phyloP scores from a whole-genome alignment of 2,329 filamentous ascomycete genomes.

The Nigrospora sphaerica region DNA sequence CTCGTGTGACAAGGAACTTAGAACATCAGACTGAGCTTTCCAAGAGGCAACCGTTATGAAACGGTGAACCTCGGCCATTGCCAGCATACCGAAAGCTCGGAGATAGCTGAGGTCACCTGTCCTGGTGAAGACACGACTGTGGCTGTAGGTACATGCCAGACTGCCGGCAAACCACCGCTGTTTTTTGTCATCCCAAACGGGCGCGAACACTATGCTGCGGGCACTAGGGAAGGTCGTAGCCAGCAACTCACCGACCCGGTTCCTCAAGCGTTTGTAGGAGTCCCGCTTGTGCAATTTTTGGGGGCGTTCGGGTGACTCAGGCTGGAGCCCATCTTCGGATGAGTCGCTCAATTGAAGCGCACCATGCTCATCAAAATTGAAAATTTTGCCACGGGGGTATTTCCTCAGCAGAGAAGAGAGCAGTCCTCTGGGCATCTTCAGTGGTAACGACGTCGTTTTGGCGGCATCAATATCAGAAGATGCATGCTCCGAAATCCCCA shows the following conservation, averaged over 20 bases:
- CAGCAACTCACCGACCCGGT: conserved; percentile 15
- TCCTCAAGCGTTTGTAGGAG: neutral
- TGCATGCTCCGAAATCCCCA: too few species aligned
- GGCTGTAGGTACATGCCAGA: conserved; percentile 39
- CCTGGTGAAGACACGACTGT: conserved; percentile 34
- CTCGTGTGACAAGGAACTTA: conserved; percentile 55
- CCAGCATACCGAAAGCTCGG: conserved; percentile 42
- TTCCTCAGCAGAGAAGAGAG: conserved; percentile 26
- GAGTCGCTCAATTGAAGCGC: conserved; percentile 23
- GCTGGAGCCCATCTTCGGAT: neutral
- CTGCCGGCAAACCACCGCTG: conserved; percentile 42
- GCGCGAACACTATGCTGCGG: conserved; percentile 37
- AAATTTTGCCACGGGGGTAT: conserved; percentile 38
- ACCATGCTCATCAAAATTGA: conserved; percentile 33
- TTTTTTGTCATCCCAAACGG: conserved; percentile 37
- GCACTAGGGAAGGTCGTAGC: conserved; percentile 31
- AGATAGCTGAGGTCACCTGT: conserved; percentile 44
- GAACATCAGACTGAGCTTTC: conserved; percentile 48
- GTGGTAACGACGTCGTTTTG: too few species aligned
- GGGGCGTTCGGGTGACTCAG: neutral
- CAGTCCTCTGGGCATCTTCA: too few species aligned
- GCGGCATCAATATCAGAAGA: too few species aligned
- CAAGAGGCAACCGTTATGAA: conserved; percentile 28
- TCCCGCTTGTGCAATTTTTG: conserved; percentile 13
- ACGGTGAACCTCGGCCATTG: conserved; percentile 49